phyloP scores from a whole-genome alignment of 2,329 filamentous ascomycete genomes.

The Fusarium algeriense region DNA sequence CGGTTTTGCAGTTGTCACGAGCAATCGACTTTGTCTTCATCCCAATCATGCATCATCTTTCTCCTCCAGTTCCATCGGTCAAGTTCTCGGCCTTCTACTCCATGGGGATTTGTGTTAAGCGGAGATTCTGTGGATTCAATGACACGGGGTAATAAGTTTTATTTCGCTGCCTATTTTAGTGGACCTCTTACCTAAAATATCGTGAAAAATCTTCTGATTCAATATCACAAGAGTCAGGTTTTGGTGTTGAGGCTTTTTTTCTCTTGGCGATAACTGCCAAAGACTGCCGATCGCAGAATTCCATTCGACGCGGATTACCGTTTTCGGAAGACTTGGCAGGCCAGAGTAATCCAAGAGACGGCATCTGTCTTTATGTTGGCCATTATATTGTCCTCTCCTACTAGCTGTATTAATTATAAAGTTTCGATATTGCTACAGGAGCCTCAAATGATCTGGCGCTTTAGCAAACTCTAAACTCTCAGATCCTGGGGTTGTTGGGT shows the following conservation, averaged over 20 bases:
- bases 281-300: not conserved
- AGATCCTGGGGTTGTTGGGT: not conserved
- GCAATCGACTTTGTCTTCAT: fast-evolving
- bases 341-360: too few relatives aligned
- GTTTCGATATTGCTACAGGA: too few relatives aligned
- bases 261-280: constrained; percentile 6
- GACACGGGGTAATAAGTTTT: constrained; percentile 18
- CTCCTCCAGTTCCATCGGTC: not conserved
- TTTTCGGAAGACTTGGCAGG: not conserved
- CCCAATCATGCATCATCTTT: not conserved
- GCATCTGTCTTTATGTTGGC: too few relatives aligned
- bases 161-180: constrained; percentile 27
- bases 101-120: constrained; percentile 15
- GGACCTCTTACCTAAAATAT: not conserved
- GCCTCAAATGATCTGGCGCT: too few relatives aligned
- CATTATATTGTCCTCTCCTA: too few relatives aligned
- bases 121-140: constrained; percentile 3
- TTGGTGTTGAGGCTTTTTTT: constrained; percentile 18
- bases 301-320: not conserved
- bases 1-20: fast-evolving
- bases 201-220: constrained; percentile 8
- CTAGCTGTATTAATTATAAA: too few relatives aligned
- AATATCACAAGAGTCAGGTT: not conserved
- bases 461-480: not conserved
- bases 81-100: constrained; percentile 25